phyloP scores from a whole-genome alignment of 257 asterid species.

The Primulina tabacum region DNA sequence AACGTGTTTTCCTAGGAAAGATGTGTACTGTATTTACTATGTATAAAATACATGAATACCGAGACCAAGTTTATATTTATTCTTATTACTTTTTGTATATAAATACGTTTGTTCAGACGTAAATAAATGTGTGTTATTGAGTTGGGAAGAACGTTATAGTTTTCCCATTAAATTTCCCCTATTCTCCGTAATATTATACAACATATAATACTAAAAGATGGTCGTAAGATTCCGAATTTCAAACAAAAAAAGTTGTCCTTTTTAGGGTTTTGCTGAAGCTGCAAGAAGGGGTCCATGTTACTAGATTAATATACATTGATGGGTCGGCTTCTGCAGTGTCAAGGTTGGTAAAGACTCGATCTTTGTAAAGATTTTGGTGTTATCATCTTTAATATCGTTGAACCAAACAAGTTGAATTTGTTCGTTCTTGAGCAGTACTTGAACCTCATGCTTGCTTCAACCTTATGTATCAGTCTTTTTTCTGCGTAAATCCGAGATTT shows the following conservation, averaged over 20 bases:
- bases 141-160: slow-evolving; percentile 22
- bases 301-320: slow-evolving; percentile 21
- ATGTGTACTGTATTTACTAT: too few species aligned
- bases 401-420: slow-evolving; percentile 24
- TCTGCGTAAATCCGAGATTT: slow-evolving; percentile 18
- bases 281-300: slow-evolving; percentile 42
- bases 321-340: slow-evolving; percentile 44
- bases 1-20: too few species aligned
- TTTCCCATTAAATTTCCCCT: slow-evolving; percentile 21
- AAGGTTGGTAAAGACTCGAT: slow-evolving; percentile 61
- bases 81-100: neutral
- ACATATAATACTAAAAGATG: slow-evolving; percentile 4
- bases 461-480: slow-evolving; percentile 20
- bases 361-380: slow-evolving; percentile 34
- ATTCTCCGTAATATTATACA: slow-evolving; percentile 12
- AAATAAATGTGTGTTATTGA: slow-evolving; percentile 13
- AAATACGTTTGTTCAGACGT: slow-evolving; percentile 24
- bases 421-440: neutral
- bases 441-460: slow-evolving; percentile 23
- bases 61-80: too few species aligned
- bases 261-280: slow-evolving; percentile 58
- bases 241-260: slow-evolving; percentile 23
- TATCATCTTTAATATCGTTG: slow-evolving; percentile 40
- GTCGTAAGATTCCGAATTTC: slow-evolving; percentile 40
- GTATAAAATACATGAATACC: too few species aligned